phyloP scores from a whole-genome alignment of 805 yeast species.

The Saturnispora ahearnii region DNA sequence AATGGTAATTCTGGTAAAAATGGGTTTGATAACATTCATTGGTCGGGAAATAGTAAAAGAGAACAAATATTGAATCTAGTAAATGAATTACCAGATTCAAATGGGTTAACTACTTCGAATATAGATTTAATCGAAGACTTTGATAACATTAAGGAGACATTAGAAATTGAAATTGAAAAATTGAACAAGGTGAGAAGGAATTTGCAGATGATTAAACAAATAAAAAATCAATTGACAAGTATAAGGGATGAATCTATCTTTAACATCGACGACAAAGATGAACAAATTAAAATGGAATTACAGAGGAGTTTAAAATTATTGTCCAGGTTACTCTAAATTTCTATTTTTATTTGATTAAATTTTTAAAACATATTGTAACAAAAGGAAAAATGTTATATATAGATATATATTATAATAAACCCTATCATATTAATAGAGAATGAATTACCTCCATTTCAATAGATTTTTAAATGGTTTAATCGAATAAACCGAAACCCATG shows the following conservation, averaged over 20 bases:
- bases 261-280: background rate
- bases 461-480: slow-evolving; percentile 18
- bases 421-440: background rate
- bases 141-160: slow-evolving; percentile 13
- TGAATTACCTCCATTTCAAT: background rate
- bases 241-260: background rate
- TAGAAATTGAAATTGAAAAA: slow-evolving; percentile 14
- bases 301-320: background rate
- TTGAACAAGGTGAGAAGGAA: slow-evolving; percentile 13
- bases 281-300: slow-evolving; percentile 3
- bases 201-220: slow-evolving; percentile 7
- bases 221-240: slow-evolving; percentile 4
- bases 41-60: slow-evolving; percentile 1
- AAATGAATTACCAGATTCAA: slow-evolving; percentile 25
- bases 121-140: slow-evolving; percentile 20
- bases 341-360: background rate
- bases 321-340: background rate
- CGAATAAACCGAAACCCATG: slow-evolving; percentile 56
- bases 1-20: slow-evolving; percentile 16
- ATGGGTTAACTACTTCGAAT: slow-evolving; percentile 15
- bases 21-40: background rate
- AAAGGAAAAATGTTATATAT: background rate
- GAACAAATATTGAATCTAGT: slow-evolving; percentile 20
- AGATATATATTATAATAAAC: background rate
- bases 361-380: too few relatives aligned